phyloP scores from a whole-genome alignment of 805 yeast species.

The Candida chilensis region DNA sequence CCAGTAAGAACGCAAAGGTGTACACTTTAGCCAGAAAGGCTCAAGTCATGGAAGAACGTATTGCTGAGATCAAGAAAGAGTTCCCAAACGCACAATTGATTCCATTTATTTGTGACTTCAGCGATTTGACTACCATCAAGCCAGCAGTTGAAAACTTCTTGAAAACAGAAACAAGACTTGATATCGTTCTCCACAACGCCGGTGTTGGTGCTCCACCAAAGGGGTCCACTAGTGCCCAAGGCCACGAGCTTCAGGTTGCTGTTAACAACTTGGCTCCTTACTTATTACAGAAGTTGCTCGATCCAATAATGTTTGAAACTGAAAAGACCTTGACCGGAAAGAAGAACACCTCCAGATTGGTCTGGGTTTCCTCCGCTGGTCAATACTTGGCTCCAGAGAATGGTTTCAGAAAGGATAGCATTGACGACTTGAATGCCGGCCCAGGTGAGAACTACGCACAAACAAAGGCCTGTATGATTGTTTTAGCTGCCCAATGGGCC shows the following conservation, averaged over 20 bases:
- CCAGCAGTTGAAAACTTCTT: constrained; percentile 20
- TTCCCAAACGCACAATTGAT: constrained; percentile 6
- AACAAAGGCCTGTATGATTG: constrained; percentile 23
- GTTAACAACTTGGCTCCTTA: constrained; percentile 26
- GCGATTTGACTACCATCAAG: constrained; percentile 31
- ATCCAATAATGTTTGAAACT: constrained; percentile 20
- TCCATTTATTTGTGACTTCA: constrained; percentile 21
- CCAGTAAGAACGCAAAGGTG: constrained; percentile 10
- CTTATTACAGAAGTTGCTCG: constrained; percentile 22
- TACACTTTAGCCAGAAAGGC: constrained; percentile 10
- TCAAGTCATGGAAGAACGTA: constrained; percentile 8
- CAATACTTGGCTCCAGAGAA: constrained; percentile 15
- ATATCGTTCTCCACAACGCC: constrained; percentile 13
- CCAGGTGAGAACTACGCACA: constrained; percentile 23
- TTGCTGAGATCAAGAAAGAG: constrained; percentile 7
- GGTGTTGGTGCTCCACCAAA: constrained; percentile 12
- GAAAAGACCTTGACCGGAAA: constrained; percentile 9
- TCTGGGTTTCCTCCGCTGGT: constrained; percentile 26
- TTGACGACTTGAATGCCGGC: constrained; percentile 3
- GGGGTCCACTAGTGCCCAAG: constrained; percentile 16
- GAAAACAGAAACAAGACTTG: constrained; percentile 6
- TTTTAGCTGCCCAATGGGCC: constrained; percentile 24
- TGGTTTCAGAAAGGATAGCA: constrained; percentile 16
- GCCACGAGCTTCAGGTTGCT: constrained; percentile 23
- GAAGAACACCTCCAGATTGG: constrained; percentile 16